phyloP scores from a whole-genome alignment of 192 early-diverging fungal species.

The Helicostylum pulchrum region DNA sequence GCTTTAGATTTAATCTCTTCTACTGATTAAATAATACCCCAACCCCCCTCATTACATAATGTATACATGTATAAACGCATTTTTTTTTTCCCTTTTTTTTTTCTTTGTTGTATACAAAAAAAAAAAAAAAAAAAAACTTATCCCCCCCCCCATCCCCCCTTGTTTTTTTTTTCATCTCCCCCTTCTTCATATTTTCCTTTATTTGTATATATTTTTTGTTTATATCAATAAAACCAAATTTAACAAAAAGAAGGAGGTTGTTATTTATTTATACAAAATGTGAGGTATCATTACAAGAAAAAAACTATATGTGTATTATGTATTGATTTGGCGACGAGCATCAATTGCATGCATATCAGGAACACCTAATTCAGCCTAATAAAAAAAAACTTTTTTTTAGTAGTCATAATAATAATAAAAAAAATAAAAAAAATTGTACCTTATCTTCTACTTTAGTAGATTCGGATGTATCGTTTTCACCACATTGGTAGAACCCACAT shows the following conservation, averaged over 20 bases:
- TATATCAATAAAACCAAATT: background rate
- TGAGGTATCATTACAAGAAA: too few species aligned
- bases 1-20: slow-evolving; percentile 23
- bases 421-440: slow-evolving; percentile 13
- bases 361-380: slow-evolving; percentile 60
- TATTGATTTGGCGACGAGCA: slow-evolving; percentile 9
- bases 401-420: too few species aligned
- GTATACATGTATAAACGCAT: background rate
- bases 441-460: slow-evolving; percentile 9
- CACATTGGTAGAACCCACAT: slow-evolving; percentile 65
- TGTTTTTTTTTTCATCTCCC: background rate
- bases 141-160: background rate
- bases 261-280: background rate
- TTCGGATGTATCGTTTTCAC: background rate
- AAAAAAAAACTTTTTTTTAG: background rate
- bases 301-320: background rate
- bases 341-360: slow-evolving; percentile 48
- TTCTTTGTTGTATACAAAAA: background rate
- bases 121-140: too few species aligned
- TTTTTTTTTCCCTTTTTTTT: background rate
- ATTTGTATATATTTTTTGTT: background rate
- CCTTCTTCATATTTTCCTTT: background rate
- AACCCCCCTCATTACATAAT: background rate
- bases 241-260: background rate
- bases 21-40: background rate